Conservation (phyloP, 176 grass and related monocot species). For the Eleusine coracana region DNA sequence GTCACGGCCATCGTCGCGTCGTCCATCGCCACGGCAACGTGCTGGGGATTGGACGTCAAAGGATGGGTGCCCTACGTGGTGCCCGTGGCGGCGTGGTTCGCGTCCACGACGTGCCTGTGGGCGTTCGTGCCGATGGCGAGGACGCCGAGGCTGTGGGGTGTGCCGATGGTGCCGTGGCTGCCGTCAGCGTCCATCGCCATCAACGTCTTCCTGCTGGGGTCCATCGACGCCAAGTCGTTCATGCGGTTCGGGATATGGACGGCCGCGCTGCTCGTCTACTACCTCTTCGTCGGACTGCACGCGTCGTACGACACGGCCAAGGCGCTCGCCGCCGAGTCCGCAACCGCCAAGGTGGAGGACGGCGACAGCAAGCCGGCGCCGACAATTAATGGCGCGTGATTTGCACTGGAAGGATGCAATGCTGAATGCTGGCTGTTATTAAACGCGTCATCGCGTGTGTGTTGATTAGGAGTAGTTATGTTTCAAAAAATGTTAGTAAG, state of each 20-base stretch:
- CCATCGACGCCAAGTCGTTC: conserved; percentile 84
- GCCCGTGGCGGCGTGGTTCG: conserved; percentile 43
- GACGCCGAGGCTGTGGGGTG: conserved; percentile 58
- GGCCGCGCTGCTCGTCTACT: conserved; percentile 64
- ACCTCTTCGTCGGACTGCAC: conserved; percentile 88
- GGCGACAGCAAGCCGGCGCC: conserved; percentile 18
- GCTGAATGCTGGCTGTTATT: neutral
- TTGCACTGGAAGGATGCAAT: neutral
- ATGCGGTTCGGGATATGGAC: conserved; percentile 78
- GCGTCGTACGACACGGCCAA: conserved; percentile 84
- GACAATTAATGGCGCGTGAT: neutral
- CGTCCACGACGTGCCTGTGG: conserved; percentile 47
- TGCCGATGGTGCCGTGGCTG: conserved; percentile 74
- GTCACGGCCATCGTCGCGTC: conserved; percentile 44
- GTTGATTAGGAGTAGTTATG: neutral
- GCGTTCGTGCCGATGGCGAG: conserved; percentile 58
- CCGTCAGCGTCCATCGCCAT: conserved; percentile 75
- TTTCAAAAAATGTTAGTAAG: neutral
- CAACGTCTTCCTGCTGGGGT: conserved; percentile 88
- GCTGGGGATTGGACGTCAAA: conserved; percentile 14
- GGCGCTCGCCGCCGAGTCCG: conserved; percentile 26
- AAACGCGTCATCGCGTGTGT: neutral
- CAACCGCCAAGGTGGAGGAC: conserved; percentile 41
- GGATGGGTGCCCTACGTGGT: conserved; percentile 57
- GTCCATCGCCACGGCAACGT: conserved; percentile 36